phyloP scores from a whole-genome alignment of 768 basidiomycete species.

The Rhodocollybia butyracea region DNA sequence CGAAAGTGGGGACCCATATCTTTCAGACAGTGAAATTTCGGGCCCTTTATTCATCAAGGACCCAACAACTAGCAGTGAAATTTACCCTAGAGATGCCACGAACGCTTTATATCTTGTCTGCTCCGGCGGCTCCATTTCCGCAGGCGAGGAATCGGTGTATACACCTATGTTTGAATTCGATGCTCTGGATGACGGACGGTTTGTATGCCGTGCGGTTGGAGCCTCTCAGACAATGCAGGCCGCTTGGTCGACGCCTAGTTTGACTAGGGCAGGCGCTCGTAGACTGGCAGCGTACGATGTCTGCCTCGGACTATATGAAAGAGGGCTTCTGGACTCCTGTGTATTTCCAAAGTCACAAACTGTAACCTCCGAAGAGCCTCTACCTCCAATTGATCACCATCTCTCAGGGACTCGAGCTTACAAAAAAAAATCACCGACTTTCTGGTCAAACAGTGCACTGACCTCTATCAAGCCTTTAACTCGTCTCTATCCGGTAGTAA shows the following conservation, averaged over 20 bases:
- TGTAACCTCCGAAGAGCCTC: conserved; percentile 1
- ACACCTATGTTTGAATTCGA: conserved; percentile 38
- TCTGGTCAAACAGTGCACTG: conserved; percentile 53
- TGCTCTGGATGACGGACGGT: conserved; percentile 29
- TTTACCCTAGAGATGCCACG: conserved; percentile 58
- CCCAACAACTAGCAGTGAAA: conserved; percentile 56
- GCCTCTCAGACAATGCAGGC: conserved; percentile 30
- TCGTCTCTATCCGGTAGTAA: conserved; percentile 56
- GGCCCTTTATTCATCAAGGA: conserved; percentile 48
- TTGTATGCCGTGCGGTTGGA: conserved; percentile 48
- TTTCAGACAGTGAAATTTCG: conserved; percentile 43
- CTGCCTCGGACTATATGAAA: conserved; percentile 46
- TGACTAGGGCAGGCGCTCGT: conserved; percentile 50
- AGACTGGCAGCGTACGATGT: conserved; percentile 56
- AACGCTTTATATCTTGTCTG: conserved; percentile 53
- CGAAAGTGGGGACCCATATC: conserved; percentile 38
- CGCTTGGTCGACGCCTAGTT: conserved; percentile 28
- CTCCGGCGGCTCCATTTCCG: conserved; percentile 17
- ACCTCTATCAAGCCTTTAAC: conserved; percentile 17
- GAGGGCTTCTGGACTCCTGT: conserved; percentile 49
- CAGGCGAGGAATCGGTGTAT: conserved; percentile 8
- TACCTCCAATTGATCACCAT: conserved; percentile 19
- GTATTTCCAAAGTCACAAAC: conserved; percentile 39
- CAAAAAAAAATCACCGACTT: conserved; percentile 54
- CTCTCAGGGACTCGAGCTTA: conserved; percentile 50